Evolutionary conservation across 768 basidiomycete species (phyloP).

Genomic region (Tylopilus vinaceipallidus): DNA sequence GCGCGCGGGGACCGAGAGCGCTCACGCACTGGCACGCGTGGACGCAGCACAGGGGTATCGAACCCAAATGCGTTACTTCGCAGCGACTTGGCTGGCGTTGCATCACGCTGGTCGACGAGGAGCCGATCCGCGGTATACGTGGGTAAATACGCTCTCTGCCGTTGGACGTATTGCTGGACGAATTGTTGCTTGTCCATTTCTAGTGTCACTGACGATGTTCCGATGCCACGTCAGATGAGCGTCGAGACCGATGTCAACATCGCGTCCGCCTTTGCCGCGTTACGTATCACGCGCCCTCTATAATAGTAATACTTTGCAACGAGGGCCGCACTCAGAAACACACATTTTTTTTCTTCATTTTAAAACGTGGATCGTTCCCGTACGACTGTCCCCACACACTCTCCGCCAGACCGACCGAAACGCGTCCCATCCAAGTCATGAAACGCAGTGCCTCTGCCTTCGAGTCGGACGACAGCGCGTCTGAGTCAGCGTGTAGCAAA

Average conservation of each 20-base stretch:
- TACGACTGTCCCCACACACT: not conserved
- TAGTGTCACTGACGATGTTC: no score
- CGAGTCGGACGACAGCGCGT: conserved; percentile 7
- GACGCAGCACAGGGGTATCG: conserved; percentile 54
- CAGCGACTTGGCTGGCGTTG: conserved; percentile 11
- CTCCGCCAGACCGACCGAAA: not conserved
- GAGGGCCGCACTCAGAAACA: not conserved
- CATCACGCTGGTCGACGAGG: conserved; percentile 9
- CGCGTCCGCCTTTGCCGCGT: not conserved
- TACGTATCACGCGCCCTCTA: not conserved
- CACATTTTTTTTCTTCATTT: not conserved
- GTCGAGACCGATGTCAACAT: not conserved
- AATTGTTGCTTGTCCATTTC: conserved; percentile 32
- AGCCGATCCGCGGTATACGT: conserved; percentile 46
- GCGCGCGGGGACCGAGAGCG: conserved; percentile 1
- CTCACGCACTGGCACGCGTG: conserved; percentile 36
- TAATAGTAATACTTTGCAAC: not conserved
- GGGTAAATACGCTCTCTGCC: conserved; percentile 45
- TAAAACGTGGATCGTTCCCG: not conserved
- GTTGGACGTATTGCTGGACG: conserved; percentile 47
- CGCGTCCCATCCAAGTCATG: conserved; percentile 2
- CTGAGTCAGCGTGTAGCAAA: conserved; percentile 20
- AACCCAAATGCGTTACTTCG: conserved; percentile 37
- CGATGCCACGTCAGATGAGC: no score
- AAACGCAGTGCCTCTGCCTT: conserved; percentile 21